Conservation (phyloP, 2,329 filamentous ascomycete species). For the Sporothrix pseudoabietina region DNA sequence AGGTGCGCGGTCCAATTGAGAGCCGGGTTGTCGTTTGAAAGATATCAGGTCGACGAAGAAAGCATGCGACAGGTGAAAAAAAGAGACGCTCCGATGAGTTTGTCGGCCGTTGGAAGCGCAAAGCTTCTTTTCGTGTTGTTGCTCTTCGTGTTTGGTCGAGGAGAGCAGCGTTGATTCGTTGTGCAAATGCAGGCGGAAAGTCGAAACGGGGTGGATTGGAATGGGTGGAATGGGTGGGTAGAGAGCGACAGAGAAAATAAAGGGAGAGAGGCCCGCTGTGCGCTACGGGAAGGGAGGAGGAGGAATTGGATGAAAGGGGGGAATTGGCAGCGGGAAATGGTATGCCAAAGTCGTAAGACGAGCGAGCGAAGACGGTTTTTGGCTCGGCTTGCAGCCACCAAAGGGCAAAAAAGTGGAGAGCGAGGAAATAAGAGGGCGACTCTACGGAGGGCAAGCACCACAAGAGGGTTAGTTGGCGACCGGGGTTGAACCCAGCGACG, state of each 20-base stretch:
- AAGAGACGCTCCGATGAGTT: not conserved
- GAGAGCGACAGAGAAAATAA: slow-evolving; percentile 20
- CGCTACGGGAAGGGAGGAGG: slow-evolving; percentile 24
- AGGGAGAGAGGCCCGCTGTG: slow-evolving; percentile 25
- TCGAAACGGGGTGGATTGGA: slow-evolving; percentile 13
- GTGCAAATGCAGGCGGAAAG: not conserved
- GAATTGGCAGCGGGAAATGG: slow-evolving; percentile 18
- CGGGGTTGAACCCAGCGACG: slow-evolving; percentile 14
- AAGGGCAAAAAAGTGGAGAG: slow-evolving; percentile 28
- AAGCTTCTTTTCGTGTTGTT: slow-evolving; percentile 13
- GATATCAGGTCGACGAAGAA: not conserved
- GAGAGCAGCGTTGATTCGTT: slow-evolving; percentile 22
- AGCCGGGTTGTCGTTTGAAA: not conserved
- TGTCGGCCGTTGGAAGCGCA: slow-evolving; percentile 12
- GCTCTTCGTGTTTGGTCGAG: not conserved
- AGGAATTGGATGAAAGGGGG: slow-evolving; percentile 21
- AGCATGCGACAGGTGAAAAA: not conserved
- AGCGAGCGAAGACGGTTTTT: slow-evolving; percentile 19
- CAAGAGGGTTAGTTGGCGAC: slow-evolving; percentile 14
- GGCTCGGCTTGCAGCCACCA: slow-evolving; percentile 20
- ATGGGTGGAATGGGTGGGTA: not conserved
- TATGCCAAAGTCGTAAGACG: slow-evolving; percentile 29
- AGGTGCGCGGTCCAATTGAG: not conserved
- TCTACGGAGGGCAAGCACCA: slow-evolving; percentile 17
- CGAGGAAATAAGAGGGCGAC: slow-evolving; percentile 26